Percentiles rank a stretch among this genome's conserved stretches.
Conservation (phyloP, 2,329 filamentous ascomycete genomes). For the Sarocladiaceae sp. region DNA sequence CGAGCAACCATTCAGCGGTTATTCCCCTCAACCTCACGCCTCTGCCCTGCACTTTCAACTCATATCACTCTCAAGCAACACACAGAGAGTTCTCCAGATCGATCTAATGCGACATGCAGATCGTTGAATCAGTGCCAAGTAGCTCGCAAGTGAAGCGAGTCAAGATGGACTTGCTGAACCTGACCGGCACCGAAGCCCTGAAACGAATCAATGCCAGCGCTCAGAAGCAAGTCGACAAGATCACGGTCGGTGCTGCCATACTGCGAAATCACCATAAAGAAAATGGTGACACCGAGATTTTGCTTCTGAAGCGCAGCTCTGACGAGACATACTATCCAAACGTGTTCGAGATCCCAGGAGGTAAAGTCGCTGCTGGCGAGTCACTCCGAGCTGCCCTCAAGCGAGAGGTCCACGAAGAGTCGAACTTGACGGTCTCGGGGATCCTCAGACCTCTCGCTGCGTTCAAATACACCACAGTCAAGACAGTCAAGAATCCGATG, state of each 20-base stretch:
- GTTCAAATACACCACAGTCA: neutral
- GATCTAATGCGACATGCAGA: neutral
- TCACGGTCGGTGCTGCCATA: neutral
- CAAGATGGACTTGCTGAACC: neutral
- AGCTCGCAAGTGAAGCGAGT: neutral
- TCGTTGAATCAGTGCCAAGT: neutral
- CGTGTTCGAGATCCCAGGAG: conserved; percentile 4
- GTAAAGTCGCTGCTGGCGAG: neutral
- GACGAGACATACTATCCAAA: conserved; percentile 6
- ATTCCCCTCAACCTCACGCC: too few species aligned
- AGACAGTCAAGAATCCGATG: neutral
- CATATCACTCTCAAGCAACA: too few species aligned
- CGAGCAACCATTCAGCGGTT: too few species aligned
- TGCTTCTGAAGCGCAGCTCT: conserved; percentile 3
- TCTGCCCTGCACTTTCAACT: too few species aligned
- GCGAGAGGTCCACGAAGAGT: conserved; percentile 3
- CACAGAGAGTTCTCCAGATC: neutral
- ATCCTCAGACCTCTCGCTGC: neutral
- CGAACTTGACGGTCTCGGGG: conserved; percentile 1
- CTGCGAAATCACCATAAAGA: neutral
- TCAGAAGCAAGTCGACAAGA: neutral
- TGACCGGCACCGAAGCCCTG: neutral
- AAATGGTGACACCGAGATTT: neutral
- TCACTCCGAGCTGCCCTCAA: neutral
- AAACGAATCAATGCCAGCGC: neutral